A percentile compares a stretch with the other conserved stretches of the same genome.
Conservation (phyloP, 1,284 basidiomycete species). For the Leccinum griseonigrum region DNA sequence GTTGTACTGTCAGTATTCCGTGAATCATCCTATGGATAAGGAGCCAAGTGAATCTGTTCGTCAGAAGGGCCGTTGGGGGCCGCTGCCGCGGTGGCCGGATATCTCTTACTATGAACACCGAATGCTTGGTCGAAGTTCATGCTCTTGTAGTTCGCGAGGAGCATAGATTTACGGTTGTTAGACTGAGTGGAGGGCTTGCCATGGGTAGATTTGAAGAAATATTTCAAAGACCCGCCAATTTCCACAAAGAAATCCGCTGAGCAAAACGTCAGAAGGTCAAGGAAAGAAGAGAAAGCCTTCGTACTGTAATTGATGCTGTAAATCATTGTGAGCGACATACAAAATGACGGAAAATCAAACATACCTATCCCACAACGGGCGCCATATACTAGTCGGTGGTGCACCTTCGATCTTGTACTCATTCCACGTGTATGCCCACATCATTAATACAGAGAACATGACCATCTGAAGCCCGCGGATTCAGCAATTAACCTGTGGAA, state of each 20-base stretch:
- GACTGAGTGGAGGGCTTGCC: constrained; percentile 47
- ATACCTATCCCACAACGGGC: constrained; percentile 72
- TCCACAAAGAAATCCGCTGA: constrained; percentile 65
- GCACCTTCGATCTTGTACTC: constrained; percentile 54
- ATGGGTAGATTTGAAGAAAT: constrained; percentile 51
- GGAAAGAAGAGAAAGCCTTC: constrained; percentile 13
- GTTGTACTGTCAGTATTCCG: constrained; percentile 4
- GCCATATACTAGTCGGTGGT: constrained; percentile 51
- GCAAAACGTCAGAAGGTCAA: constrained; percentile 9
- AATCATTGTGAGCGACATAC: constrained; percentile 7
- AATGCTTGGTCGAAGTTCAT: constrained; percentile 53
- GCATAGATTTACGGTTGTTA: constrained; percentile 27
- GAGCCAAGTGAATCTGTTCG: constrained; percentile 45
- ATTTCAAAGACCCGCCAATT: constrained; percentile 60
- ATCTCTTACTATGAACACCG: constrained; percentile 35
- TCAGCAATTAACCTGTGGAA: not conserved
- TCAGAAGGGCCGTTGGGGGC: constrained; percentile 25
- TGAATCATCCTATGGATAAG: constrained; percentile 37
- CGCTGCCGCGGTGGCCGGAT: constrained; percentile 9
- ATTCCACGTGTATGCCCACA: constrained; percentile 74
- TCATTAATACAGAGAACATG: constrained; percentile 73
- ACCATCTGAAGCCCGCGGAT: constrained; percentile 59
- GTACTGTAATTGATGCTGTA: constrained; percentile 69
- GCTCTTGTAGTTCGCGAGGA: constrained; percentile 28
- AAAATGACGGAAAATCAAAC: constrained; percentile 14